Evolutionary conservation across 495 filamentous ascomycete species (phyloP), one percentile per base, ranked within the genome.

Genomic region (Staphylotrichum longicolle): DNA sequence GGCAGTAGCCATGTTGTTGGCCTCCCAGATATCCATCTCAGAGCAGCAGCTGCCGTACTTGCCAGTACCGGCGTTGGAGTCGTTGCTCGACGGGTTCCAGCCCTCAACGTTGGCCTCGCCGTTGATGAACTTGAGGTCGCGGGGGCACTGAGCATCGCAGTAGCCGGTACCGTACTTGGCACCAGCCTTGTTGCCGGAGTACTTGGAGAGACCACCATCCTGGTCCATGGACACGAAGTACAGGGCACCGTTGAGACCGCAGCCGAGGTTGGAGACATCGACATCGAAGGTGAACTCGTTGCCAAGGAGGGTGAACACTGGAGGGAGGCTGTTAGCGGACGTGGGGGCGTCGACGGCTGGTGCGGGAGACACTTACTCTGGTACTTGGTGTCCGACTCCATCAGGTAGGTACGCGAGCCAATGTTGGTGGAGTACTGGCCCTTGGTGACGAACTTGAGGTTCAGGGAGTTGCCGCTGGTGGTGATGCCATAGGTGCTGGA

Each of bases 21-120:
- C 86, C 70, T 89, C 86, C 84, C 86, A 88, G 71, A 90, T 80
- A 66, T 90, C 87, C 77, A 90, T 85, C 74, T 90, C 88, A 5
- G 83, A 81, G 74, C 88, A 91, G 82, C 88, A 91, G 61, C 83
- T 79, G 62, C 87, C 87, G 62, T 84, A 80, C 42, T 75, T 70
- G 54, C 86, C 86, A 30, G 77, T 60, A 47, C 86, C 86, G 42
- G 83, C 77, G 72, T 87, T 88, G 57, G 64, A 50, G 70, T 88
- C 82, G 73, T 79, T 86, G 61, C 68, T 60, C n/a, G 84, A 86
- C 11, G 78, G 70, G 50, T 63, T 45, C 86, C 86, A 88, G 67
- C 81, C 83, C 32, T 86, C 86, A 12, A 81, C 63, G 72, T 88
- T 88, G 74, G 73, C 83, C 71, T 75, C 72, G 62, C 79, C 79